Conservation (phyloP, 345 rosid species). For the Eucalyptus polybractea region DNA sequence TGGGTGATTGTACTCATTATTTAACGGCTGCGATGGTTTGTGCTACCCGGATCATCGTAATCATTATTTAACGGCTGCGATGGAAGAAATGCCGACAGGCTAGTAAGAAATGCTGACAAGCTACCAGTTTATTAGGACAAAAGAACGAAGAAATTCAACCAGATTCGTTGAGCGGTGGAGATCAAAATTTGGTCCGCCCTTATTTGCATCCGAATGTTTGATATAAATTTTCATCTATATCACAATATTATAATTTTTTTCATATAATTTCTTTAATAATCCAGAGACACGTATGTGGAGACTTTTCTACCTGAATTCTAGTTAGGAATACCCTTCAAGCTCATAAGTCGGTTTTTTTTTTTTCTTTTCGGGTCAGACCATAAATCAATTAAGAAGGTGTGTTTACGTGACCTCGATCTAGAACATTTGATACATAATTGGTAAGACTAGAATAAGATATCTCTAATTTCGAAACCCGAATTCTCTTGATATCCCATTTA, state of each 20-base stretch:
- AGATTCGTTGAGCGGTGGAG: not conserved
- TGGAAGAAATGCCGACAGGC: not conserved
- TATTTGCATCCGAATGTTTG: too few relatives aligned
- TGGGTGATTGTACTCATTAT: not conserved
- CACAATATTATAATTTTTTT: not conserved
- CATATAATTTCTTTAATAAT: not conserved
- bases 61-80: not conserved
- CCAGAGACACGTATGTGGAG: accelerated
- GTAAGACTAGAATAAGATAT: not conserved
- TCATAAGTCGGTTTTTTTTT: not conserved
- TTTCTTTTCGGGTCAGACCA: accelerated
- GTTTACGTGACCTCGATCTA: not conserved
- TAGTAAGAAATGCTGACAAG: too few relatives aligned
- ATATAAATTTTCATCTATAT: not conserved
- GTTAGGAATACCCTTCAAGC: not conserved
- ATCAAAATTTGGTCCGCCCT: too few relatives aligned
- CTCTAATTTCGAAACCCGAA: not conserved
- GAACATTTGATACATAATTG: not conserved
- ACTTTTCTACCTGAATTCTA: not conserved
- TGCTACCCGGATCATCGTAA: not conserved
- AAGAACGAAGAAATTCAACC: not conserved
- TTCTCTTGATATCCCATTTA: not conserved
- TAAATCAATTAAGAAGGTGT: not conserved
- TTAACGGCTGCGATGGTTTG: not conserved
- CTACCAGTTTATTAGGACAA: not conserved